Base-by-base conservation (phyloP, 225 moss, liverwort and hornwort genomes). In the Antitrichia curtipendula region DNA sequence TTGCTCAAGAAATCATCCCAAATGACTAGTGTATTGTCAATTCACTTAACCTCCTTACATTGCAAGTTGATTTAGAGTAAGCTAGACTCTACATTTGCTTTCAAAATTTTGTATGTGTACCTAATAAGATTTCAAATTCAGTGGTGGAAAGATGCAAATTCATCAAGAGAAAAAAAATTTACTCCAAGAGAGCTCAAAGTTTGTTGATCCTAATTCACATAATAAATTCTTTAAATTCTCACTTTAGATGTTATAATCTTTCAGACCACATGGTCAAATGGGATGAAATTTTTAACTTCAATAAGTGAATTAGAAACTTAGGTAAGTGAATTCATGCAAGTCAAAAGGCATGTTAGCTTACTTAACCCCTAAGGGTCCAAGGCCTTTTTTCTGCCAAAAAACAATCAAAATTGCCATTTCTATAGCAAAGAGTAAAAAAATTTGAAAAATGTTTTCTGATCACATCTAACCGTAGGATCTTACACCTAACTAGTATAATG, bases 141-240 rank as follows among this genome's bases (percentile, higher is more conserved):
- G 3, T 69, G 1, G 13, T 40, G 1, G 3, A 23, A 1, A 23
- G 8, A 40, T 0, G 0, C 38, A 68, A 22, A 38, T 23, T n/a
- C 23, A 68, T 24, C 0, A 8, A 69, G 40, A 69, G 5, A 24
- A 69, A 69, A n/a, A 66, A 69, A 69, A 1, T 7, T 69, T 40
- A 13, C 3, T 13, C 8, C 13, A 24, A 13, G 5, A 68, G 0
- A 24, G 1, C 40, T 69, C 3, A 3, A 65, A n/a, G 64, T 11
- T 1, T 21, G 2, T 6, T 66, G 12, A n/a, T 4, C 7, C 2
- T n/a, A 2, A 22, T n/a, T 66, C 4, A 4, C 4, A 66, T 1
- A 66, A 66, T 12, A 2, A n/a, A 36, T 22, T 8, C 22, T 64
- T 31, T 38, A n/a, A n/a, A n/a, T n/a, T n/a, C n/a, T n/a, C n/a